A percentile compares a stretch with the other conserved stretches of the same genome.
Evolutionary conservation across 73 alveolate species (phyloP).

Genomic region (Durusdinium trenchii): DNA sequence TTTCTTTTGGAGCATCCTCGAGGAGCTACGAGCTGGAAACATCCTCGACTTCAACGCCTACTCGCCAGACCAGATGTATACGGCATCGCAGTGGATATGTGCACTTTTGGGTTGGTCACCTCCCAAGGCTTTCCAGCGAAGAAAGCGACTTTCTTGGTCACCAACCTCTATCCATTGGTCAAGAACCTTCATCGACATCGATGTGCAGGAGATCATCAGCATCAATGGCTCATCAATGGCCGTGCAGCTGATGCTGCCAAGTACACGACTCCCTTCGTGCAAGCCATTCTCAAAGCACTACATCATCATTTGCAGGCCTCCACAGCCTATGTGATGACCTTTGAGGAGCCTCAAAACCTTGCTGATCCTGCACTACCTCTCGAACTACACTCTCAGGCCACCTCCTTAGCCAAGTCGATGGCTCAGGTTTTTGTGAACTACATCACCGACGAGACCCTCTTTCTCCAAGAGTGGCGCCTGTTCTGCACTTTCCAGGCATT

Average conservation of each 20-base stretch:
- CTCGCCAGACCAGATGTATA: not conserved
- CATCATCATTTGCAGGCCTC: not conserved
- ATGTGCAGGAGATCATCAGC: not conserved
- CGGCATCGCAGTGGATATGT: not conserved
- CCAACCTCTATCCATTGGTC: not conserved
- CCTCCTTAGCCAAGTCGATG: not conserved
- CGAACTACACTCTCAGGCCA: not conserved
- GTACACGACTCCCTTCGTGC: not conserved
- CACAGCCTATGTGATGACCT: not conserved
- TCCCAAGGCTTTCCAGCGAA: not conserved
- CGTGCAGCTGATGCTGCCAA: not conserved
- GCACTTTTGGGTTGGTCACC: not conserved
- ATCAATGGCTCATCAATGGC: not conserved
- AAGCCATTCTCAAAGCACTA: not conserved
- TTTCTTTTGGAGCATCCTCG: slow-evolving; percentile 2
- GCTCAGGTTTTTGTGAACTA: not conserved
- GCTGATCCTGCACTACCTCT: not conserved
- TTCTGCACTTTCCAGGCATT: not conserved
- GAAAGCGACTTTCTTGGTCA: not conserved
- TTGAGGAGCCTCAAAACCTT: not conserved
- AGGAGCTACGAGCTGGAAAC: not conserved
- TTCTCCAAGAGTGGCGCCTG: not conserved
- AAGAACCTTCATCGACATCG: not conserved
- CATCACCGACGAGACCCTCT: not conserved
- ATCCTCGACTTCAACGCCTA: not conserved